Conservation (phyloP, 2,329 filamentous ascomycete genomes). For the Aspergillus alliaceus region DNA sequence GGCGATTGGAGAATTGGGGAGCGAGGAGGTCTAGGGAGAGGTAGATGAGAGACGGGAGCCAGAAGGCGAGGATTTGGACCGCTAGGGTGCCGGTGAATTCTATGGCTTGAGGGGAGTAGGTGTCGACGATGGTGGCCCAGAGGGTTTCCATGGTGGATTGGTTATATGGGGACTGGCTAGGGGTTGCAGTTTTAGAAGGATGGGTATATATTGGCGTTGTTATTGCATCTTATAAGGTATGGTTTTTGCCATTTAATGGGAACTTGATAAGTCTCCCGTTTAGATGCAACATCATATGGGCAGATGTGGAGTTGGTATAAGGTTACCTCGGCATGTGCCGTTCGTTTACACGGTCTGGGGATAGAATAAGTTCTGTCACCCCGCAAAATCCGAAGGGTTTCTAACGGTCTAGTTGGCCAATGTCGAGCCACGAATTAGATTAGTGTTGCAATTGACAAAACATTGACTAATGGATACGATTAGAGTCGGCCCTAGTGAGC, state of each 20-base stretch:
- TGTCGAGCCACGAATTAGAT: not conserved
- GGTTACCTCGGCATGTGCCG: not conserved
- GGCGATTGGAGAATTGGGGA: constrained; percentile 51
- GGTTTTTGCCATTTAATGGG: too few relatives aligned
- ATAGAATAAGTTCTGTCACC: not conserved
- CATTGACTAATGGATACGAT: not conserved
- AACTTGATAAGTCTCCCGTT: too few relatives aligned
- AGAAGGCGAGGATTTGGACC: constrained; percentile 25
- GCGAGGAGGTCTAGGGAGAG: constrained; percentile 45
- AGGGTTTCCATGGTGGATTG: not conserved
- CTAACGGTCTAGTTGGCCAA: not conserved
- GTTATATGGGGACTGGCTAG: too few relatives aligned
- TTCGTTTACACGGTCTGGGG: not conserved
- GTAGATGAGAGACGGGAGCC: constrained; percentile 37
- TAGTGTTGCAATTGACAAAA: not conserved
- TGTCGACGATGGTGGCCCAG: constrained; percentile 6
- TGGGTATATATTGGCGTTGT: too few relatives aligned
- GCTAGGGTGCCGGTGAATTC: constrained; percentile 29
- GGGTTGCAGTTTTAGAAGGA: too few relatives aligned
- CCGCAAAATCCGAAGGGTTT: not conserved
- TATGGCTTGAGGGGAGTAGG: constrained; percentile 12
- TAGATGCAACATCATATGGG: not conserved
- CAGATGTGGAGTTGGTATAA: not conserved
- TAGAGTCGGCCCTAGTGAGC: not conserved
- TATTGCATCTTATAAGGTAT: too few relatives aligned